A percentile compares a stretch with the other conserved stretches of the same genome.
Conservation (phyloP, 208 protist species). For the Vickermania spadyakhi region DNA sequence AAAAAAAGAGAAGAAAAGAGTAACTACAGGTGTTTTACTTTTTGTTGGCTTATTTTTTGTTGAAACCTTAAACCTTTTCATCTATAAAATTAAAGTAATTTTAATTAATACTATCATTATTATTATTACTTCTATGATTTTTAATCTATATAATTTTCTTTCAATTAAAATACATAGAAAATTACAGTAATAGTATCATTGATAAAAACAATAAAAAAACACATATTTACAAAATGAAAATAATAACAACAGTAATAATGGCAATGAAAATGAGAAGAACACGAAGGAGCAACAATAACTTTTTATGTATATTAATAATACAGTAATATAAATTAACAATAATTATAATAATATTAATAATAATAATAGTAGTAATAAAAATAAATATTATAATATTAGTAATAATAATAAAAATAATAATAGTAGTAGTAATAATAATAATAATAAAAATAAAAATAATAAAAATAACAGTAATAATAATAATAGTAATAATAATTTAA, state of each 20-base stretch:
- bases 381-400: slow-evolving; percentile 8
- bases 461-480: background rate
- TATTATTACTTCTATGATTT: background rate
- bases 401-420: background rate
- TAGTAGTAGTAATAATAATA: background rate
- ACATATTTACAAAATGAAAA: background rate
- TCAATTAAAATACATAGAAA: background rate
- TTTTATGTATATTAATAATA: too few species aligned
- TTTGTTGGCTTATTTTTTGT: too few species aligned
- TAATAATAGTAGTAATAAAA: slow-evolving; percentile 11
- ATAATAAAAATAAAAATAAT: background rate
- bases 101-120: background rate
- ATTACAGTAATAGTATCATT: background rate
- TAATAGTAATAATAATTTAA: background rate
- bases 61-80: background rate
- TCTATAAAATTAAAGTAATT: slow-evolving; percentile 1
- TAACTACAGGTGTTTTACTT: background rate
- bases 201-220: slow-evolving; percentile 7
- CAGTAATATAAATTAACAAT: slow-evolving; percentile 14
- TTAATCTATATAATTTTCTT: background rate
- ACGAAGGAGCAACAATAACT: too few species aligned
- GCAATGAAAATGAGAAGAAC: slow-evolving; percentile 1
- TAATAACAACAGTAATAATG: background rate
- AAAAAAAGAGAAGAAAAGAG: background rate
- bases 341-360: slow-evolving; percentile 7